Evolutionary conservation across 2,329 filamentous ascomycete genomes (phyloP).

Genomic region (Xylariales sp.): DNA sequence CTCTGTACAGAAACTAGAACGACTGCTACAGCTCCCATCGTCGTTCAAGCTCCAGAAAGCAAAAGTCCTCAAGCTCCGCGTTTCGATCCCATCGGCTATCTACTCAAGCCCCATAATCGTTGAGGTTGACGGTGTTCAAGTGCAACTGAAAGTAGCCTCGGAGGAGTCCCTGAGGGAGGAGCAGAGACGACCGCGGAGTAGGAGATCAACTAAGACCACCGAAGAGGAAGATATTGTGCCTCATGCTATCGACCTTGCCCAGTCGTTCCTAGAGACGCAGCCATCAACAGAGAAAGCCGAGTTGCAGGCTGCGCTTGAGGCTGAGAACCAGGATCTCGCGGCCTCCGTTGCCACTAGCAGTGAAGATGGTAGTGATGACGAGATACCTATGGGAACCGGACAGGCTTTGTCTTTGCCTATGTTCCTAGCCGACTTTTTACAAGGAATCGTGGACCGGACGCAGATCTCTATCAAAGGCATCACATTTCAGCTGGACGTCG

Average conservation of each 20-base stretch:
- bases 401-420: constrained; percentile 63
- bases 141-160: constrained; percentile 55
- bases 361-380: constrained; percentile 60
- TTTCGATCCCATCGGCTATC: constrained; percentile 84
- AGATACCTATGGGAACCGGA: constrained; percentile 61
- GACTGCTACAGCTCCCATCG: constrained; percentile 68
- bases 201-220: constrained; percentile 21
- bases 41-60: constrained; percentile 69
- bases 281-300: constrained; percentile 60
- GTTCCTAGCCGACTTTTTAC: constrained; percentile 67
- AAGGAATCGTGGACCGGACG: constrained; percentile 68
- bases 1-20: constrained; percentile 65
- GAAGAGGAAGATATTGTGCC: constrained; percentile 46
- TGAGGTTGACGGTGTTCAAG: constrained; percentile 75
- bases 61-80: constrained; percentile 67
- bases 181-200: constrained; percentile 21
- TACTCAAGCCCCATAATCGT: constrained; percentile 78
- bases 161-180: constrained; percentile 30
- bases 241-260: constrained; percentile 66
- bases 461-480: constrained; percentile 63
- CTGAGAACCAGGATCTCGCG: constrained; percentile 57
- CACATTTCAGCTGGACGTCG: constrained; percentile 60
- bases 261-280: constrained; percentile 73
- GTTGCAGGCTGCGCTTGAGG: constrained; percentile 63
- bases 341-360: constrained; percentile 55